Percentiles rank a stretch among this genome's conserved stretches.
phyloP scores from a whole-genome alignment of 1,284 basidiomycete species.

The Trichosporon sp. region DNA sequence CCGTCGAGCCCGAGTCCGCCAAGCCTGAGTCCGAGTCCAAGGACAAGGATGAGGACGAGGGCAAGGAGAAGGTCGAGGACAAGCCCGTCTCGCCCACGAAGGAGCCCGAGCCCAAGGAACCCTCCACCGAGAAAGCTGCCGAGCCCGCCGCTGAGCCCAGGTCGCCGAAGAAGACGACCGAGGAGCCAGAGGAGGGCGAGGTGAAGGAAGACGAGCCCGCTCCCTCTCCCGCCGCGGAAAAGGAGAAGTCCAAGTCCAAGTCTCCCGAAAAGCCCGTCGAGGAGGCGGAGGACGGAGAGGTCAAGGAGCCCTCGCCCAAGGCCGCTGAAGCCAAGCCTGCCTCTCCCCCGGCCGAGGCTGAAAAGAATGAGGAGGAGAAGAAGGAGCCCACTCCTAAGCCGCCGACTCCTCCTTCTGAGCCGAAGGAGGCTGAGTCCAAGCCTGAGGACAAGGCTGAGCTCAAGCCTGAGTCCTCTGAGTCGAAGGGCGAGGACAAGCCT shows the following conservation, averaged over 20 bases:
- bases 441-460: not conserved
- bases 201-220: slow-evolving; percentile 5
- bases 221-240: not conserved
- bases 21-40: too few relatives aligned
- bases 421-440: not conserved
- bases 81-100: not conserved
- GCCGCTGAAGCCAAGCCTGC: not conserved
- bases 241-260: not conserved
- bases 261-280: not conserved
- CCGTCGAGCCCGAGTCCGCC: not conserved
- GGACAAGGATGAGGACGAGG: too few relatives aligned
- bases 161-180: slow-evolving; percentile 13
- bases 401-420: not conserved
- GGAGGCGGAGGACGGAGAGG: not conserved
- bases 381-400: slow-evolving; percentile 2
- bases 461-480: not conserved
- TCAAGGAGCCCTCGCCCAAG: not conserved
- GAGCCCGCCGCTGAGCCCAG: not conserved
- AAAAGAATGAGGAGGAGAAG: not conserved
- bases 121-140: not conserved
- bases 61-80: not conserved
- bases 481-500: too few relatives aligned
- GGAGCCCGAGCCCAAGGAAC: not conserved
- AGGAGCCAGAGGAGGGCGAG: slow-evolving; percentile 10
- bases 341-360: not conserved